Base-by-base conservation (phyloP, 2,329 filamentous ascomycete species). In the Alternaria longipes region DNA sequence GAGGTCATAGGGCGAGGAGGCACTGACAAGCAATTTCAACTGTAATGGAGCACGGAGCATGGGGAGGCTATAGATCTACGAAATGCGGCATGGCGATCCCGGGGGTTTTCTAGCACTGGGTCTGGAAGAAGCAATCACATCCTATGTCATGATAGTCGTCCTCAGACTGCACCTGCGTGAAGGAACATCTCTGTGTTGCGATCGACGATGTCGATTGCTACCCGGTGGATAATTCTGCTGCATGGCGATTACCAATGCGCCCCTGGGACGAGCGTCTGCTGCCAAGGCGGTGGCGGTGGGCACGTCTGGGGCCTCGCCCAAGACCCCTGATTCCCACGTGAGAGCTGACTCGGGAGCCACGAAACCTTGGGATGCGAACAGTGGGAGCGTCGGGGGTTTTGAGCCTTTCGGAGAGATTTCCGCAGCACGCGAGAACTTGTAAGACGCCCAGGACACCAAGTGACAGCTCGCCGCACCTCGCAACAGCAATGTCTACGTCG, bases 31-130 rank as follows among this genome's bases (percentile, higher is more conserved):
- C 62, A 66, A 69, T 70, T 65, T 58, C 20, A 50, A 38, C 46
- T 50, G 20, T 65, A 57, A 61, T 57, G 62, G 57, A 69, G 65
- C 66, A 68, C 58, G 59, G 66, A 59, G 63, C 58, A 65, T 51
- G 32, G 34, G n/a, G 46, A 36, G 49, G 34, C 47, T 47, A 18
- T 62, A 64, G 62, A 64, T 44, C 45, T 28, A 45, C 32, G 59
- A 50, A 24, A 38, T 36, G 56, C 46, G 56, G 45, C 11, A 45
- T 34, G 55, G 46, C n/a, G 49, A 26, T 60, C 20, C 49, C 57
- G 58, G 41, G 54, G 49, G 9, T 46, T 44, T 38, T 49, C 11
- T 8, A 26, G 26, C 51, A 54, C 44, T 30, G 32, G 54, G 28
- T 42, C 41, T 38, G 46, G 56, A 52, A 38, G 30, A 42, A 47